Evolutionary conservation across 75 land plant species (phyloP), one percentile per base, ranked within the genome.

Genomic region (Selaginella tamariscina): DNA sequence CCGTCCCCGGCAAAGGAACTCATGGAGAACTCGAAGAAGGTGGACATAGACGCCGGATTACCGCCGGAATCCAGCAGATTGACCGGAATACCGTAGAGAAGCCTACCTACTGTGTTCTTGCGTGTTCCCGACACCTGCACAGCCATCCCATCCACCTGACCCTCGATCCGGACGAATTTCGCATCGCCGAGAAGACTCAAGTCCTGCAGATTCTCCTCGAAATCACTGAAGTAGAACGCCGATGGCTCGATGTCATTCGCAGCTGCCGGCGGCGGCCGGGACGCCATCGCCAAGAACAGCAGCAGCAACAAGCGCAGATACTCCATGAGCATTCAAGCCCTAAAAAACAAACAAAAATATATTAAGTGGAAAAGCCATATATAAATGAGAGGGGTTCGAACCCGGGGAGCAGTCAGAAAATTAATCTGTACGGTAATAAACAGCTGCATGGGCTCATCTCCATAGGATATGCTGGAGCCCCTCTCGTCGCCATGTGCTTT

Each of bases 111-210:
- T 31, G 77, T 78, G 8, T 62, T 66, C 32, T 32, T 54, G 22
- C 59, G 15, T 0, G 82, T 60, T 44, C 66, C 65, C 24, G 77
- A 56, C 24, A 87, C 68, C 63, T 79, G 62, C 23, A 81, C 72
- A 0, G 54, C 56, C 1, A 54, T 70, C 22, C 64, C 72, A 26
- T 59, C 71, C 5, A 29, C 78, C 26, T 49, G 22, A n/a, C 62
- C 62, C 21, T 59, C 62, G 23, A 59, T 59, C 8, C 62, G 62
- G 11, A 56, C 60, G 44, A 84, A 57, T 57, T 57, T 39, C 0
- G 87, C 85, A 56, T 82, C 87, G 1, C 91, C 91, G 63, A 66
- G 30, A 8, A 85, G 77, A 29, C 73, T 73, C 27, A 87, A 57
- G 28, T 24, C 69, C 70, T 27, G 82, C 59, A 54, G 39, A 71